A percentile compares a stretch with the other conserved stretches of the same genome.
These are phyloP conservation scores for Mariannaea elegans DNA, from an alignment of 2,329 filamentous ascomycete species.

Conservation along the genomic window DNA sequence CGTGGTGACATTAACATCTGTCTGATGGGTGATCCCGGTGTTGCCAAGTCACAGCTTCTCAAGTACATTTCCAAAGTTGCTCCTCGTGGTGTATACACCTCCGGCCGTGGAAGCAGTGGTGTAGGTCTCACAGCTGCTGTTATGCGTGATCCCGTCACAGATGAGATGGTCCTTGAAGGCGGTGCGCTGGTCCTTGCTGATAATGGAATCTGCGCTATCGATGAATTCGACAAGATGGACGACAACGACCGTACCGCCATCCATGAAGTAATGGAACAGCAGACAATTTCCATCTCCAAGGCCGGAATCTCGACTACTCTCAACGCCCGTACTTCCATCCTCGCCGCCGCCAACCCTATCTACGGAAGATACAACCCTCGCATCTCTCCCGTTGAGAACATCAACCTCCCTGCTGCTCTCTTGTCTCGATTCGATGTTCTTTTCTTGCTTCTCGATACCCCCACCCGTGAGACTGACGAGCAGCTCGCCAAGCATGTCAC, in stretches of 20 bases:
- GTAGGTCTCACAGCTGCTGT: slow-evolving; percentile 85
- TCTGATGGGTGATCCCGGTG: slow-evolving; percentile 99
- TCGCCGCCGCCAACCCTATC: slow-evolving; percentile 94
- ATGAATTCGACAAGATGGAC: slow-evolving; percentile 92
- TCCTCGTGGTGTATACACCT: slow-evolving; percentile 88
- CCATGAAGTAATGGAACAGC: slow-evolving; percentile 90
- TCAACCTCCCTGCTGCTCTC: slow-evolving; percentile 96
- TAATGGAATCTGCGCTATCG: slow-evolving; percentile 86
- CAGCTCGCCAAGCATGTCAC: slow-evolving; percentile 95
- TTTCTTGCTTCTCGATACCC: slow-evolving; percentile 96
- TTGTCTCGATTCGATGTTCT: slow-evolving; percentile 97
- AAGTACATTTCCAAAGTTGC: slow-evolving; percentile 99
- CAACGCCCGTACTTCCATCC: slow-evolving; percentile 94
- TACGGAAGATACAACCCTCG: slow-evolving; percentile 98
- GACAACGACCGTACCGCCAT: slow-evolving; percentile 84
- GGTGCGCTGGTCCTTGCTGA: slow-evolving; percentile 82
- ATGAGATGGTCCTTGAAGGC: slow-evolving; percentile 85
- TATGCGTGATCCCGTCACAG: slow-evolving; percentile 84
- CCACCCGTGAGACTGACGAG: slow-evolving; percentile 87
- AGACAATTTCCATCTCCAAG: slow-evolving; percentile 87
- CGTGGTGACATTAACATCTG: slow-evolving; percentile 99
- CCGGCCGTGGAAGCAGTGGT: slow-evolving; percentile 81
- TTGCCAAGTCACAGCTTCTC: slow-evolving; percentile 96
- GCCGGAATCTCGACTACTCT: slow-evolving; percentile 78
- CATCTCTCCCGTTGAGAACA: slow-evolving; percentile 97